Percentiles rank a stretch among this genome's conserved stretches.
These are phyloP conservation scores for Boletus rufocinnamomeus DNA, from an alignment of 768 basidiomycete genomes.

Conservation along the genomic window DNA sequence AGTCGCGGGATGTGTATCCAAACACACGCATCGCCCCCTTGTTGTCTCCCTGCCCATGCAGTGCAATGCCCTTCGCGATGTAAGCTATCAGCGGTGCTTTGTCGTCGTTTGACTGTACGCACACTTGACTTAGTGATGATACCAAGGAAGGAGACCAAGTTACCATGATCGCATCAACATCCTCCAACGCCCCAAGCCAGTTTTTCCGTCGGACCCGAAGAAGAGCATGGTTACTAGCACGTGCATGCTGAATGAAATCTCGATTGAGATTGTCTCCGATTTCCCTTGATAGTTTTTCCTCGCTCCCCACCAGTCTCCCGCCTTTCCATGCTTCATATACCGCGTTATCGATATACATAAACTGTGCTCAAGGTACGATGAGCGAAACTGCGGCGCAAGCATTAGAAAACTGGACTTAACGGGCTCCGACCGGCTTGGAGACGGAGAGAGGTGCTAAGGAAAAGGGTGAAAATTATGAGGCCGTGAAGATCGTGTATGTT, in stretches of 20 bases:
- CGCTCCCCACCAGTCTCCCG: slow-evolving; percentile 4
- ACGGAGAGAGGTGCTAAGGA: slow-evolving; percentile 8
- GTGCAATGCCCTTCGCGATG: slow-evolving; percentile 9
- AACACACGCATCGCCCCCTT: not conserved
- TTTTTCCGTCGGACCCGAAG: slow-evolving; percentile 11
- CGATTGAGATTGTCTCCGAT: not conserved
- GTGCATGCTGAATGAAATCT: not conserved
- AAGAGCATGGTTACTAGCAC: slow-evolving; percentile 20
- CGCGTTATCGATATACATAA: slow-evolving; percentile 10
- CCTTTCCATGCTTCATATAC: slow-evolving; percentile 8
- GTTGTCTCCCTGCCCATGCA: not conserved
- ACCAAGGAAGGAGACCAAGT: not conserved
- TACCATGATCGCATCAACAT: slow-evolving; percentile 5
- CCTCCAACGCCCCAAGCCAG: slow-evolving; percentile 6
- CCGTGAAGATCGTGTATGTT: not conserved
- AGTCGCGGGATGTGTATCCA: not conserved
- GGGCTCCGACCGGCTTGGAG: not conserved
- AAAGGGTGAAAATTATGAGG: not conserved
- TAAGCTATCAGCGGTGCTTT: not conserved
- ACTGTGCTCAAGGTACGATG: slow-evolving; percentile 1
- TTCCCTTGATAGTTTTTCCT: slow-evolving; percentile 13
- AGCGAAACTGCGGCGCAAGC: not conserved
- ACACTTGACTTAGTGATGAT: not conserved
- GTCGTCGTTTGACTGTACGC: not conserved
- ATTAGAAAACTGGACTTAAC: slow-evolving; percentile 3